phyloP scores from a whole-genome alignment of 1,139 yeast species.

The Zygosaccharomyces pseudobailii region DNA sequence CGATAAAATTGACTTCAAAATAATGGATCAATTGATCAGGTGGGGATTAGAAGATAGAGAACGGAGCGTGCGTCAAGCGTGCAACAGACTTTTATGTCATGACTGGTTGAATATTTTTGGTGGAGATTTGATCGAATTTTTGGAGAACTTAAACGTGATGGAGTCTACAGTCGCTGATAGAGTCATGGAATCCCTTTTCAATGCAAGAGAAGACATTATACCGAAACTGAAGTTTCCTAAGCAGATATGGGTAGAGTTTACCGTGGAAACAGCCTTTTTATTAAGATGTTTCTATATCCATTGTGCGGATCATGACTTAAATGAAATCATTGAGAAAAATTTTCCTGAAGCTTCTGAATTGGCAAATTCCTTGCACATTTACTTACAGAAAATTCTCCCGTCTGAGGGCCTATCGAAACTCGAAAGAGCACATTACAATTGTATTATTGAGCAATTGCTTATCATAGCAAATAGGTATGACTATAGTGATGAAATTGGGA shows the following conservation, averaged over 20 bases:
- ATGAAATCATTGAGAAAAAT: slow-evolving; percentile 60
- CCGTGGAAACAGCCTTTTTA: slow-evolving; percentile 72
- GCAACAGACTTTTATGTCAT: slow-evolving; percentile 61
- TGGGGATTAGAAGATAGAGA: slow-evolving; percentile 94
- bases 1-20: slow-evolving; percentile 51
- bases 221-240: slow-evolving; percentile 52
- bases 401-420: slow-evolving; percentile 19
- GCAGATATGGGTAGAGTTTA: slow-evolving; percentile 62
- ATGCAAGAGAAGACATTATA: slow-evolving; percentile 56
- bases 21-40: slow-evolving; percentile 60
- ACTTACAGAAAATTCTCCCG: slow-evolving; percentile 49
- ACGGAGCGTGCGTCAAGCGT: slow-evolving; percentile 63
- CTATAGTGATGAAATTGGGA: slow-evolving; percentile 86
- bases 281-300: slow-evolving; percentile 62
- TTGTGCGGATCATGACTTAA: slow-evolving; percentile 50
- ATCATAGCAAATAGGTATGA: slow-evolving; percentile 68
- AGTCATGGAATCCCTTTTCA: slow-evolving; percentile 63
- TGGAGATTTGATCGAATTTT: slow-evolving; percentile 65
- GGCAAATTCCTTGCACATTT: slow-evolving; percentile 37
- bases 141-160: slow-evolving; percentile 66
- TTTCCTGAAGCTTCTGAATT: slow-evolving; percentile 79
- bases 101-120: slow-evolving; percentile 69
- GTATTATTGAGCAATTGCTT: slow-evolving; percentile 69
- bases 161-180: slow-evolving; percentile 60
- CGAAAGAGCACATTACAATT: slow-evolving; percentile 59